A percentile compares a stretch with the other conserved stretches of the same genome.
phyloP scores from a whole-genome alignment of 129 eudicot genomes.

The Smallanthus sonchifolius region DNA sequence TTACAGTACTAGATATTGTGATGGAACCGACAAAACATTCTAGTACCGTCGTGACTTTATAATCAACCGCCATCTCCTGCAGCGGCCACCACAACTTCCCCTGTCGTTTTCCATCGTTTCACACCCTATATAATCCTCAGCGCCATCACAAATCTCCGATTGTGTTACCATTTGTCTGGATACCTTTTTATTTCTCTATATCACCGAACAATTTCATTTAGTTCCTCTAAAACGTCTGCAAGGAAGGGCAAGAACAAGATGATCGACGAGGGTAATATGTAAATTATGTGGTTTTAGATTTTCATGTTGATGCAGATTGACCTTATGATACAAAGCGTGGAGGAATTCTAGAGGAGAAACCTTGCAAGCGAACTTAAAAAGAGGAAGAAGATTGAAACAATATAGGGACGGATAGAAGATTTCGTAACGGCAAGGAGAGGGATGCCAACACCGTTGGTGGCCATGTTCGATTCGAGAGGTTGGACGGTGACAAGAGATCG shows the following conservation, averaged over 20 bases:
- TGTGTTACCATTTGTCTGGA: too few relatives aligned
- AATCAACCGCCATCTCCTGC: not conserved
- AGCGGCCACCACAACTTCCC: not conserved
- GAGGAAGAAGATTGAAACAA: conserved; percentile 14
- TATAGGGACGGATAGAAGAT: too few relatives aligned
- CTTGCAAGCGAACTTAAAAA: conserved; percentile 11
- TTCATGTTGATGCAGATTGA: conserved; percentile 5
- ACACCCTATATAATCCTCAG: not conserved
- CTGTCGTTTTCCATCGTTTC: not conserved
- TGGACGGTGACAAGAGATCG: too few relatives aligned
- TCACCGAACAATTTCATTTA: not conserved
- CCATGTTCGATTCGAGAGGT: too few relatives aligned
- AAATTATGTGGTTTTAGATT: too few relatives aligned
- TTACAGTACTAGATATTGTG: not conserved
- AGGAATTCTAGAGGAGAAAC: conserved; percentile 26
- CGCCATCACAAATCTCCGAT: not conserved
- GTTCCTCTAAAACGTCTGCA: not conserved
- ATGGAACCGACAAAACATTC: not conserved
- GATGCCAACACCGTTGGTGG: too few relatives aligned
- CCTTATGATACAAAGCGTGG: conserved; percentile 13
- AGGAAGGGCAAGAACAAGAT: not conserved
- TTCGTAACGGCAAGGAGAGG: too few relatives aligned
- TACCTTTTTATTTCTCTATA: not conserved
- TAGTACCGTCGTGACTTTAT: not conserved
- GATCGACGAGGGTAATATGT: not conserved